Base-by-base conservation (phyloP, 1,139 yeast genomes). In the Protomyces macrosporus region DNA sequence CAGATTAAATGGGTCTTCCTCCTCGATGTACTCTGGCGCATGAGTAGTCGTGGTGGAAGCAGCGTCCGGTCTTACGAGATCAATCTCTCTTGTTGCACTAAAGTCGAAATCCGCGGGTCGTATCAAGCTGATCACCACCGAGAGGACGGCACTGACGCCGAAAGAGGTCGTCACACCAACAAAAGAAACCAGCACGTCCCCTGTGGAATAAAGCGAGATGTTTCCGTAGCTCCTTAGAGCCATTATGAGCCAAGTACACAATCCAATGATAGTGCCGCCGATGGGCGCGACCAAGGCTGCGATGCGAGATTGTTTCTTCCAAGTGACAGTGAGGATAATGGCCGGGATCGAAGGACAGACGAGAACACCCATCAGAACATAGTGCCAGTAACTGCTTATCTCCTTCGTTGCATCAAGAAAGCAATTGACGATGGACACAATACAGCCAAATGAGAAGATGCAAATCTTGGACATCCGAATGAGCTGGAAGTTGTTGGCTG, bases 401-500 rank as follows among this genome's bases (percentile, higher is more conserved):
- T 6, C 48, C 30, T 42, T 10, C 66, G 78, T 71, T 33, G 78
- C 83, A 65, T 79, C 79, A 3, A 82, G 48, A 2, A 60, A 16
- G 34, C 64, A 60, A 14, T 60, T 48, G 10, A 52, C 56, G 5
- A 48, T 50, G 14, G 64, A 55, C 35, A 50, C 37, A 3, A 60
- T 59, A 45, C 42, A 34, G 16, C 60, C 64, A 55, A 55, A 60
- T 14, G 45, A 12, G 1, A 53, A 50, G 45, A 60, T 60, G 5
- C 52, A 52, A 6, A 39, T 4, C 23, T 55, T 55, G 30, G 52
- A 78, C 35, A 75, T 77, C 4, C 69, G 63, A 14, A 80, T 78
- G 54, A 81, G 77, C 65, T 73, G 72, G 23, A 73, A 72, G 30
- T 82, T 81, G 6, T 75, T 68, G 1, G 84, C 84, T 4, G 73